phyloP scores from a whole-genome alignment of 2,329 filamentous ascomycete genomes.

The Aureobasidium sp. region DNA sequence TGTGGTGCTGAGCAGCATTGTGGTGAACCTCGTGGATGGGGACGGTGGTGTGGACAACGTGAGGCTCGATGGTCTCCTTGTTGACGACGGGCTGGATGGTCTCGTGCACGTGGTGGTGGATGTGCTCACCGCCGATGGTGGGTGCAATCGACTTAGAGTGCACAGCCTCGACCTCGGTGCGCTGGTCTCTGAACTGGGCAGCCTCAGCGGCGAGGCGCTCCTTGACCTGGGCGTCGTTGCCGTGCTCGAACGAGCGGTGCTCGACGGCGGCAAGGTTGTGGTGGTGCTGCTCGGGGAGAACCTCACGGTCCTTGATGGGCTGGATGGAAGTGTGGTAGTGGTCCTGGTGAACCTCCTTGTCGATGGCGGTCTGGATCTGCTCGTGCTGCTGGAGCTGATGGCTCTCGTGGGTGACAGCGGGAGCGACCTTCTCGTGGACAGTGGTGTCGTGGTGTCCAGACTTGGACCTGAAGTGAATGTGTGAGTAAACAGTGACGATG shows the following conservation, averaged over 20 bases:
- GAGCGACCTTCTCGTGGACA: conserved; percentile 56
- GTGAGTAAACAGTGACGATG: not conserved
- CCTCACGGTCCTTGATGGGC: conserved; percentile 41
- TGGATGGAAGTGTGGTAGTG: conserved; percentile 63
- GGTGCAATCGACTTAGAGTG: conserved; percentile 42
- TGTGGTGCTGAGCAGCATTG: conserved; percentile 56
- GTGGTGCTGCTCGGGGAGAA: conserved; percentile 53
- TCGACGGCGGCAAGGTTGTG: conserved; percentile 52
- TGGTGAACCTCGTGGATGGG: conserved; percentile 67
- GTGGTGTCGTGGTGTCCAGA: conserved; percentile 59
- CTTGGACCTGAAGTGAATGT: not conserved
- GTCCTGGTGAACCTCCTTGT: conserved; percentile 62
- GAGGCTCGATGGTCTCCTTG: conserved; percentile 57
- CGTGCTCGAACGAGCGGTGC: conserved; percentile 54
- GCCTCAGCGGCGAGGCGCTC: conserved; percentile 44
- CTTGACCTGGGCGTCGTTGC: conserved; percentile 42
- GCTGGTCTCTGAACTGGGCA: conserved; percentile 45
- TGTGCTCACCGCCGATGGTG: conserved; percentile 50
- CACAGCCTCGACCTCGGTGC: conserved; percentile 37
- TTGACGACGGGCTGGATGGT: conserved; percentile 63
- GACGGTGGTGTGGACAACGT: conserved; percentile 60
- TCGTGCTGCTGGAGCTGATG: conserved; percentile 54
- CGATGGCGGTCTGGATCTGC: conserved; percentile 51
- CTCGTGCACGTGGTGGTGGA: conserved; percentile 59
- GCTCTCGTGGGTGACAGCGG: conserved; percentile 52